Evolutionary conservation across 495 filamentous ascomycete genomes (phyloP), one percentile per base, ranked within the genome.

Genomic region (Astrocystis sublimbata): DNA sequence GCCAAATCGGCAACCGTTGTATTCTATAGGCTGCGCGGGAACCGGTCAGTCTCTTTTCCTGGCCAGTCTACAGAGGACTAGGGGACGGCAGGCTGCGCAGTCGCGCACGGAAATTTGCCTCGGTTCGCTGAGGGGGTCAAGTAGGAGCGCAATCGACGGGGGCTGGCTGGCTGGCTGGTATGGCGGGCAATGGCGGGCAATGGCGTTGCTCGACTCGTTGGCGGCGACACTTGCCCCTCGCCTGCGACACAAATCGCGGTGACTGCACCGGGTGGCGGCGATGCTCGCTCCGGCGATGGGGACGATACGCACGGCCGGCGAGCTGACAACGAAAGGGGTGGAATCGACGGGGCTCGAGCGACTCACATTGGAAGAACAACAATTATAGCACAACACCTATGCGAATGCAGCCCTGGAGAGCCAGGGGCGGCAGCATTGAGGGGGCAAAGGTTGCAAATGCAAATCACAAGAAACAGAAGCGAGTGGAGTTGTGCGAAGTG

Each of bases 381-480:
- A 71, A 65, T 38, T 69, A 74, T 71, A 58, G 55, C 65, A 73
- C 70, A 74, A 23, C 65, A 69, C 68, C 58, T 62, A 62, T 62
- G 65, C 65, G 61, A 72, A 68, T 51, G 65, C 73, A 62, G 69
- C 68, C 75, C 72, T 72, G 73, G 73, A 72, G 69, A 73, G 72
- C 73, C 75, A 77, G 73, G 74, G 63, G 71, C 67, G 70, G 52
- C 69, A 69, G 69, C 67, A 66, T 56, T 59, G 58, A 46, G 60
- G 38, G 58, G 63, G 61, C 35, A 43, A 41, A 46, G 55, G 61
- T 58, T 63, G 52, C 53, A 57, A 63, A 63, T 63, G 52, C 53
- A 57, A 63, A 63, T 63, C 45, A 43, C 45, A 58, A n/a, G 68
- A 70, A 70, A 66, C 69, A 68, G 65, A 63, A 71, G 69, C 66